Conservation (phyloP, 345 rosid species). For the Bruguiera sexangula region DNA sequence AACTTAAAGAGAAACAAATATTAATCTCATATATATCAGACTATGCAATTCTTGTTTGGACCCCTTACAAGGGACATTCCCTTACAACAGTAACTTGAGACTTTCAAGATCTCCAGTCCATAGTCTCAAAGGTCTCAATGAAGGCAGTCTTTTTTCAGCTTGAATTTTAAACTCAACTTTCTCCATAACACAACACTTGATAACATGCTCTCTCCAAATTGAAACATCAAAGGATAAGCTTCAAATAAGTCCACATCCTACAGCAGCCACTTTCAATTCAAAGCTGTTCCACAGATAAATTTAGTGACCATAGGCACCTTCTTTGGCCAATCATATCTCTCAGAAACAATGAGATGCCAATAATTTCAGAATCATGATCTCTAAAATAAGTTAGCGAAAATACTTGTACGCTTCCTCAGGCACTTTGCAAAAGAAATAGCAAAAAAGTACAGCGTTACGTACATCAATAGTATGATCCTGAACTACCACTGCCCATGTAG, state of each 20-base stretch:
- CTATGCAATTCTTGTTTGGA: conserved; percentile 35
- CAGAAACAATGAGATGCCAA: conserved; percentile 26
- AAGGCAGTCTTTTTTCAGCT: conserved; percentile 25
- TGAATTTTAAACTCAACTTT: conserved; percentile 15
- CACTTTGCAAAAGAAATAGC: conserved; percentile 9
- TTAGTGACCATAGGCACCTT: conserved; percentile 42
- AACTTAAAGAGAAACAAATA: conserved; percentile 27
- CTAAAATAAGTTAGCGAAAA: conserved; percentile 17
- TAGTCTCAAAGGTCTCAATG: conserved; percentile 31
- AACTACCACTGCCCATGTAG: conserved; percentile 77
- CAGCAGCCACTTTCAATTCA: conserved; percentile 50
- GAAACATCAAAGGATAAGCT: conserved; percentile 38
- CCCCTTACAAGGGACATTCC: conserved; percentile 33
- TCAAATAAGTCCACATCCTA: conserved; percentile 50
- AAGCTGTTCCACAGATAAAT: conserved; percentile 69
- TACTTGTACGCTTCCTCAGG: conserved; percentile 10
- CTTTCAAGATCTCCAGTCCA: conserved; percentile 25
- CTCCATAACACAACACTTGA: conserved; percentile 23
- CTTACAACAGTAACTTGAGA: conserved; percentile 37
- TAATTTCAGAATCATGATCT: conserved; percentile 28
- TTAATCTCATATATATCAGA: conserved; percentile 37
- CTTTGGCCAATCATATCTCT: conserved; percentile 34
- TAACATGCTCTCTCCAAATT: conserved; percentile 33
- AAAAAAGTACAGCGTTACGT: conserved; percentile 26
- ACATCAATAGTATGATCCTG: conserved; percentile 87